Conservation (phyloP, 495 filamentous ascomycete species). For the Daldinia loculata region DNA sequence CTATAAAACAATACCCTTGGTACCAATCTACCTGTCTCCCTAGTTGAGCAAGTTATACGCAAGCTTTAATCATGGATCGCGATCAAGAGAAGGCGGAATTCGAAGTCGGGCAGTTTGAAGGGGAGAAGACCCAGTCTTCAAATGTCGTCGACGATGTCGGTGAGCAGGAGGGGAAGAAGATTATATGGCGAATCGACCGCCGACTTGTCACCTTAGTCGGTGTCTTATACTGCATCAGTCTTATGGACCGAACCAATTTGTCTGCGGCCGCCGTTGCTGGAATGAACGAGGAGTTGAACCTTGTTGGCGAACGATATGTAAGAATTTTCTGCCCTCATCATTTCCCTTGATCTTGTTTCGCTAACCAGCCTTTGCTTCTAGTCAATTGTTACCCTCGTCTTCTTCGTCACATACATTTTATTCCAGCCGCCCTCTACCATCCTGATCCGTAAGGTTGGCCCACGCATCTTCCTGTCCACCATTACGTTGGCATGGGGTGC, state of each 20-base stretch:
- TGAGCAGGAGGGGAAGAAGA: slow-evolving; percentile 43
- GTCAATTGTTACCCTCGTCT: slow-evolving; percentile 64
- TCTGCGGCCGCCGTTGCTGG: slow-evolving; percentile 64
- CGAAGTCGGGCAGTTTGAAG: slow-evolving; percentile 40
- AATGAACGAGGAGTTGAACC: slow-evolving; percentile 59
- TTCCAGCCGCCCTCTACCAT: slow-evolving; percentile 63
- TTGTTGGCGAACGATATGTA: slow-evolving; percentile 58
- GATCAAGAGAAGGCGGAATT: slow-evolving; percentile 39
- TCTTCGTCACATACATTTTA: slow-evolving; percentile 68
- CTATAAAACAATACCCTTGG: slow-evolving; percentile 18
- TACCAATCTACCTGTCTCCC: background rate
- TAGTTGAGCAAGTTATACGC: background rate
- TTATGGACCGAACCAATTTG: slow-evolving; percentile 72
- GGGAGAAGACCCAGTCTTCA: slow-evolving; percentile 20
- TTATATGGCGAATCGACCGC: slow-evolving; percentile 66
- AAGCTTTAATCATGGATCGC: slow-evolving; percentile 36
- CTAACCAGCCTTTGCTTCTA: slow-evolving; percentile 41
- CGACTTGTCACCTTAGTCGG: slow-evolving; percentile 67
- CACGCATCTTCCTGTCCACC: slow-evolving; percentile 58
- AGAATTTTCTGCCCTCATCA: slow-evolving; percentile 7
- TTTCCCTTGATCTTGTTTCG: background rate
- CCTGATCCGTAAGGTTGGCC: slow-evolving; percentile 65
- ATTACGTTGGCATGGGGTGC: slow-evolving; percentile 60
- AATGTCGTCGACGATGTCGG: slow-evolving; percentile 24
- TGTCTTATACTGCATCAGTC: slow-evolving; percentile 65